Conservation (phyloP, 192 early-diverging fungal genomes). For the Coemansia sp. region DNA sequence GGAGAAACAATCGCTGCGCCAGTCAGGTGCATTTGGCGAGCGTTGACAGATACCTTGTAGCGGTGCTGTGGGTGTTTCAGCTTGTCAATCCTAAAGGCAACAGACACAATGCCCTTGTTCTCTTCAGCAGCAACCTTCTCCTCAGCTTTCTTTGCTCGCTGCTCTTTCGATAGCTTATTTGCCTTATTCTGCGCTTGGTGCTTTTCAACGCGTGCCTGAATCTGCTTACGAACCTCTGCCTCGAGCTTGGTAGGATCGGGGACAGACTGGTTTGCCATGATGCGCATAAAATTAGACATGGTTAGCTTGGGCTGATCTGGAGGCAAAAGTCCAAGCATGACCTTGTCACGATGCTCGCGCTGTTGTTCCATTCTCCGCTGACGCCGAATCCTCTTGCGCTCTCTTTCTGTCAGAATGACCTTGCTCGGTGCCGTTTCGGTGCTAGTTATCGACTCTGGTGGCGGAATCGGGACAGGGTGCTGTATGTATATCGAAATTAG, state of each 20-base stretch:
- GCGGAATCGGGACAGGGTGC: slow-evolving; percentile 36
- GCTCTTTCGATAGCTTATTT: slow-evolving; percentile 84
- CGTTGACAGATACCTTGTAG: slow-evolving; percentile 92
- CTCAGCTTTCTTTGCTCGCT: slow-evolving; percentile 72
- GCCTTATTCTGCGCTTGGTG: slow-evolving; percentile 83
- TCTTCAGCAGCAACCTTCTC: slow-evolving; percentile 75
- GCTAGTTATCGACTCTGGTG: slow-evolving; percentile 23
- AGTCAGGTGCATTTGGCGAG: slow-evolving; percentile 78
- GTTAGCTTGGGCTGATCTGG: slow-evolving; percentile 91
- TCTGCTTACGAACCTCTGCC: slow-evolving; percentile 83
- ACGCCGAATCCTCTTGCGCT: slow-evolving; percentile 89
- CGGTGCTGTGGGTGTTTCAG: slow-evolving; percentile 77
- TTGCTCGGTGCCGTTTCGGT: slow-evolving; percentile 22
- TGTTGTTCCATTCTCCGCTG: slow-evolving; percentile 80
- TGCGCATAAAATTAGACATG: slow-evolving; percentile 91
- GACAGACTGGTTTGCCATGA: slow-evolving; percentile 92
- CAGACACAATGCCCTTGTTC: slow-evolving; percentile 66
- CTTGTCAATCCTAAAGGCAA: slow-evolving; percentile 73
- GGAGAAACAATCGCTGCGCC: slow-evolving; percentile 76
- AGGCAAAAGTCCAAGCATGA: slow-evolving; percentile 86
- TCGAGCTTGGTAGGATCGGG: slow-evolving; percentile 95
- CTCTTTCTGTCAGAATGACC: slow-evolving; percentile 55
- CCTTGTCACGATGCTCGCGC: slow-evolving; percentile 93
- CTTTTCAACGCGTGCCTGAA: slow-evolving; percentile 70
- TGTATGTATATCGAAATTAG: slow-evolving; percentile 38